Percentiles rank a stretch among this genome's conserved stretches.
Evolutionary conservation across 2,329 filamentous ascomycete species (phyloP).

Genomic region (Aspergillus brasiliensis): DNA sequence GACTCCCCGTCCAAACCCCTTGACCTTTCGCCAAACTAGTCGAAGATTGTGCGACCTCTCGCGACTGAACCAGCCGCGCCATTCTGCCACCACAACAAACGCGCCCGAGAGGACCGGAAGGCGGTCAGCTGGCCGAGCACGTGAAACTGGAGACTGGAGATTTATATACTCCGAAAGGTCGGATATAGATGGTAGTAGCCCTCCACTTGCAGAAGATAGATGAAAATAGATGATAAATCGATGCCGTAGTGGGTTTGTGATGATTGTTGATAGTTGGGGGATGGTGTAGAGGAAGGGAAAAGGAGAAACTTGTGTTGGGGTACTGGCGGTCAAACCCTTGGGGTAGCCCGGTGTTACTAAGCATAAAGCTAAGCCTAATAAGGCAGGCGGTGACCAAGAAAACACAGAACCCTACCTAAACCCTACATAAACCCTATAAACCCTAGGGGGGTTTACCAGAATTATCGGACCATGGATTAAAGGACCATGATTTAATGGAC

Average conservation of each 20-base stretch:
- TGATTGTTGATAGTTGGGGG: neutral
- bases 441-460: neutral
- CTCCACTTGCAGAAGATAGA: neutral
- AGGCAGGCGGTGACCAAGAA: neutral
- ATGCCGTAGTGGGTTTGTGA: neutral
- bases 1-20: conserved; percentile 7
- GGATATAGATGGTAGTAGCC: neutral
- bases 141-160: neutral
- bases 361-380: neutral
- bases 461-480: no score
- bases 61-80: neutral
- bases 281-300: neutral
- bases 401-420: no score
- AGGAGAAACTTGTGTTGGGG: neutral
- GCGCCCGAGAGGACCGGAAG: neutral
- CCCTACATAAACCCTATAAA: neutral
- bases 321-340: neutral
- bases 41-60: neutral
- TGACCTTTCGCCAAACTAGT: neutral
- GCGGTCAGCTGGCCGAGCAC: neutral
- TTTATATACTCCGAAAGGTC: neutral
- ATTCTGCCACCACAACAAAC: neutral
- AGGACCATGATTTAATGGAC: no score
- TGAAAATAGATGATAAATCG: neutral
- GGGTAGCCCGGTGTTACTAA: neutral